Evolutionary conservation across 2,329 filamentous ascomycete genomes (phyloP).

Genomic region (Aspergillus pseudoviridinutans): DNA sequence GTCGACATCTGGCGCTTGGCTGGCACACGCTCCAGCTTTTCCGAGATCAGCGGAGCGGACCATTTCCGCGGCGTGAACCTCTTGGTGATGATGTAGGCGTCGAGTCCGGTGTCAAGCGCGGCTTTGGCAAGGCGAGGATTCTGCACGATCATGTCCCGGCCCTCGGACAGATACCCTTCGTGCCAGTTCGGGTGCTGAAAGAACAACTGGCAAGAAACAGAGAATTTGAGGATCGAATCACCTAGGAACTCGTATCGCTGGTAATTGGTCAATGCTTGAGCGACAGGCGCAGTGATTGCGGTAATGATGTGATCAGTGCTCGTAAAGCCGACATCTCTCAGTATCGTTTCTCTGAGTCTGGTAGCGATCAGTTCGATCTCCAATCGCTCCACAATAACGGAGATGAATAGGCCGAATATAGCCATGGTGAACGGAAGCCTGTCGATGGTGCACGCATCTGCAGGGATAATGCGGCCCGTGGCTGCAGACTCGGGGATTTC

Average conservation of each 20-base stretch:
- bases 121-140: slow-evolving; percentile 70
- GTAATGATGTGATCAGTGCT: slow-evolving; percentile 57
- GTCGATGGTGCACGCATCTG: slow-evolving; percentile 30
- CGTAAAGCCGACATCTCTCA: slow-evolving; percentile 52
- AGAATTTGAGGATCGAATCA: slow-evolving; percentile 76
- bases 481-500: slow-evolving; percentile 2
- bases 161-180: slow-evolving; percentile 68
- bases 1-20: slow-evolving; percentile 54
- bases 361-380: slow-evolving; percentile 62
- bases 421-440: slow-evolving; percentile 45
- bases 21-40: slow-evolving; percentile 22
- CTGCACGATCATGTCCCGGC: slow-evolving; percentile 67
- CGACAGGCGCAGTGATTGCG: slow-evolving; percentile 66
- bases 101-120: slow-evolving; percentile 60
- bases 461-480: slow-evolving; percentile 20
- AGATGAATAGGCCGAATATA: slow-evolving; percentile 59
- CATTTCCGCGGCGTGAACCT: slow-evolving; percentile 68
- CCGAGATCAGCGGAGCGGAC: slow-evolving; percentile 59
- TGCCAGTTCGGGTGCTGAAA: slow-evolving; percentile 61
- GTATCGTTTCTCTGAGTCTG: slow-evolving; percentile 53
- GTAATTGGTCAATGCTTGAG: slow-evolving; percentile 63
- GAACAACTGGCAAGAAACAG: slow-evolving; percentile 62
- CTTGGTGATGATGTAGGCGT: slow-evolving; percentile 67
- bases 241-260: slow-evolving; percentile 84
- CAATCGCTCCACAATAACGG: slow-evolving; percentile 67